Percentiles rank a stretch among this genome's conserved stretches.
phyloP scores from a whole-genome alignment of 805 yeast genomes.

The Saccharomycopsis javanensis region DNA sequence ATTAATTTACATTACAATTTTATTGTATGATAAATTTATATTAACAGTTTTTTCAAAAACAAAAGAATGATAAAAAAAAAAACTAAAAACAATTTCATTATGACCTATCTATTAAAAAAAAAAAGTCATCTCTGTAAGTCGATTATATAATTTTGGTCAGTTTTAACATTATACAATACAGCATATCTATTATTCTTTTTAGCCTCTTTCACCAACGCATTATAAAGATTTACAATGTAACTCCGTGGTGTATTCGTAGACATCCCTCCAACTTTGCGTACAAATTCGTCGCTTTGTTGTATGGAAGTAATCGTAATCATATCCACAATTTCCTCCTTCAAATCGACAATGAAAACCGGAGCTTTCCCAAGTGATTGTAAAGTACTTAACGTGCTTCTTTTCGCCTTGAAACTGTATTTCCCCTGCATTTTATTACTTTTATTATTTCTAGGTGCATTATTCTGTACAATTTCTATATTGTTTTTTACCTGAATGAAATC shows the following conservation, averaged over 20 bases:
- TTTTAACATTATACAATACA: constrained; percentile 66
- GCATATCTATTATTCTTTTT: constrained; percentile 66
- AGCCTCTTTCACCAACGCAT: constrained; percentile 64
- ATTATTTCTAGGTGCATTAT: constrained; percentile 72
- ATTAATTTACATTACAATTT: too few species aligned
- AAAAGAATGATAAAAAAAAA: too few species aligned
- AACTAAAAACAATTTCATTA: neutral
- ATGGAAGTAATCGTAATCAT: constrained; percentile 71
- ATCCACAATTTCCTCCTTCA: constrained; percentile 74
- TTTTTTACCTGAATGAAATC: constrained; percentile 15
- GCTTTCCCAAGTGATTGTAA: constrained; percentile 49
- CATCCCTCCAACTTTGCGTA: constrained; percentile 72
- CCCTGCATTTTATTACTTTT: constrained; percentile 63
- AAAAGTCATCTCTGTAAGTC: constrained; percentile 47
- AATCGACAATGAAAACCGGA: constrained; percentile 70
- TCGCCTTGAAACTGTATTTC: constrained; percentile 65
- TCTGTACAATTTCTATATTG: constrained; percentile 38
- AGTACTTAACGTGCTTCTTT: constrained; percentile 45
- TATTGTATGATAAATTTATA: too few species aligned
- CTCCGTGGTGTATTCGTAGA: constrained; percentile 75
- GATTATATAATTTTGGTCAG: constrained; percentile 57
- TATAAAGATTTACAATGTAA: constrained; percentile 65
- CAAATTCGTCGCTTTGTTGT: constrained; percentile 66
- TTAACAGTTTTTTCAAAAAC: too few species aligned
- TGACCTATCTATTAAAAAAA: neutral